Evolutionary conservation across 208 protist genomes (phyloP), one percentile per base, ranked within the genome.

Genomic region (Balamuthia mandrillaris): DNA sequence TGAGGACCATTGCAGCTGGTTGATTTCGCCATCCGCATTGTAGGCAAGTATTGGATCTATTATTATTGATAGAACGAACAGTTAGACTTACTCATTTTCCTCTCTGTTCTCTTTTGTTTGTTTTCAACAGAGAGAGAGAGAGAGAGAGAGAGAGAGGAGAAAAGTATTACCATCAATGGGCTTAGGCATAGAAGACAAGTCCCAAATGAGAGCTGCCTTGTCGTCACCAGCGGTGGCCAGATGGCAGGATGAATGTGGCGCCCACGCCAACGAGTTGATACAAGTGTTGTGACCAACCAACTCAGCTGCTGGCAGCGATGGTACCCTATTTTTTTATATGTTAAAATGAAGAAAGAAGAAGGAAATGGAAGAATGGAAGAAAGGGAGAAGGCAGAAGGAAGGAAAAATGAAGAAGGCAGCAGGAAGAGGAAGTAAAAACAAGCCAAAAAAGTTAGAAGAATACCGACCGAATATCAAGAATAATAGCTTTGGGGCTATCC

Each of bases 201-300:
- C 97, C 98, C 98, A 99, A 60, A 99, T 98, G 60, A 98, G 95
- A 6, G 96, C 97, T 56, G 97, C 92, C 2, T 88, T 93, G 84
- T 99, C 97, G 87, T 99, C 98, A 21, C 94, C 96, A n/a, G 95
- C 96, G 37, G 95, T 97, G 87, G 94, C 96, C 29, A 98, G 93
- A 39, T 91, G 90, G 56, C 82, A 88, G 49, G 58, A 63, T 12
- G 89, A 90, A 41, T 94, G 87, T 45, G 90, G 88, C 35, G 88
- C 91, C 75, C 98, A 99, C 21, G 93, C 90, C 56, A 99, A 93
- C 42, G 94, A 93, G 91, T 99, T 99, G 42, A 99, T 95, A n/a
- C 94, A 91, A 33, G 91, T 85, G 41, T 87, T 90, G 79, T 98
- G 97, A 9, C 93, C 90, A 0, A 54, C 42, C 4, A 95, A 85